Conservation (phyloP, 2,329 filamentous ascomycete genomes). For the Laburnicola sp. region DNA sequence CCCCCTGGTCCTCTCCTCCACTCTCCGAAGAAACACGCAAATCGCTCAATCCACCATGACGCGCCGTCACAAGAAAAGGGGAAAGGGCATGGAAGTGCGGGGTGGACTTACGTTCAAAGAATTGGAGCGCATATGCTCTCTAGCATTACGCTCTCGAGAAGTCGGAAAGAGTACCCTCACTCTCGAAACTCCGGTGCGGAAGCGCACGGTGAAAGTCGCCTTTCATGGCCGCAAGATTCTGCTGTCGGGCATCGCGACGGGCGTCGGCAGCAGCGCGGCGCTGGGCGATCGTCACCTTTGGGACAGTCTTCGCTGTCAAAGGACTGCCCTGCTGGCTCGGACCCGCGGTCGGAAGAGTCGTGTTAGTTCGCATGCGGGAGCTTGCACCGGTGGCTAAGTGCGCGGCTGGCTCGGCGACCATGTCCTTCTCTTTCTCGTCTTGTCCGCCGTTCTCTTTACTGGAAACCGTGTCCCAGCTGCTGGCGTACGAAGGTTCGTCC, state of each 20-base stretch:
- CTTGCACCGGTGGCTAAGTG: no score
- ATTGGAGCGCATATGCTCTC: constrained; percentile 1
- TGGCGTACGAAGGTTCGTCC: no score
- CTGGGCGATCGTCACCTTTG: constrained; percentile 3
- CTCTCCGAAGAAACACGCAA: no score
- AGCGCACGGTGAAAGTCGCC: constrained; percentile 17
- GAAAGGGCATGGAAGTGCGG: no score
- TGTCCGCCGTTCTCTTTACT: neutral
- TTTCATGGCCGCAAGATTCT: neutral
- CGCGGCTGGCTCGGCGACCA: neutral
- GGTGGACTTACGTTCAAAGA: neutral
- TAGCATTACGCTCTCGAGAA: constrained; percentile 1
- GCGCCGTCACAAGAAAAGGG: neutral
- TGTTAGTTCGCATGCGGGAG: neutral
- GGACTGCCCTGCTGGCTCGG: neutral
- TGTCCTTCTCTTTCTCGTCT: neutral
- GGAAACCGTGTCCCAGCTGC: no score
- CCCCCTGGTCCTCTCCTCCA: no score
- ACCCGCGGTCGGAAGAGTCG: neutral
- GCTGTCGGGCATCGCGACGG: constrained; percentile 2
- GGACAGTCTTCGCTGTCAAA: neutral
- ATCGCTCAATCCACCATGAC: neutral
- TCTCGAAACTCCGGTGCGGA: constrained; percentile 20
- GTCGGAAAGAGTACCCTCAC: constrained; percentile 10
- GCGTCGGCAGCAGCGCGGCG: constrained; percentile 4